A percentile compares a stretch with the other conserved stretches of the same genome.
phyloP scores from a whole-genome alignment of 805 yeast genomes.

The Hanseniaspora lachancei region DNA sequence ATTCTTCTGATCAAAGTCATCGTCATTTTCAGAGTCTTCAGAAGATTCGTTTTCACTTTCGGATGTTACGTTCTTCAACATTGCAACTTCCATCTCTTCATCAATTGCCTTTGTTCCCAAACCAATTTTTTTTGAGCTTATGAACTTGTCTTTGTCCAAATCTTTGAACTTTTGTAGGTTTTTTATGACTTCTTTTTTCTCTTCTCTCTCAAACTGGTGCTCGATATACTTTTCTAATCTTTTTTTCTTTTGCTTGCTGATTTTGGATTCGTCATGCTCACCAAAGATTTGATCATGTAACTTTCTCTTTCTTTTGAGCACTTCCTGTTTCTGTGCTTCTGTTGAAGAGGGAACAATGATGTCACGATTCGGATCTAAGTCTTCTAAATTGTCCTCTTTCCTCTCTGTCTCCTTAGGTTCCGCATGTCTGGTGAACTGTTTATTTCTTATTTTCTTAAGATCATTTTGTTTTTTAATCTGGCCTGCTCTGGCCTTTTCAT shows the following conservation, averaged over 20 bases:
- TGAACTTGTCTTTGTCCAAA: slow-evolving; percentile 59
- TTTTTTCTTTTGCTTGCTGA: slow-evolving; percentile 59
- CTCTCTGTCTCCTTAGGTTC: slow-evolving; percentile 23
- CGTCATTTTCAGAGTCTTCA: slow-evolving; percentile 18
- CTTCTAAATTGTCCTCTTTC: slow-evolving; percentile 16
- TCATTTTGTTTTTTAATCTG: slow-evolving; percentile 68
- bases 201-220: slow-evolving; percentile 79
- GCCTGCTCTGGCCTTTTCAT: slow-evolving; percentile 76
- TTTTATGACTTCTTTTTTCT: slow-evolving; percentile 60
- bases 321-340: slow-evolving; percentile 41
- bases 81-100: slow-evolving; percentile 63
- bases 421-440: slow-evolving; percentile 47
- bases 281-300: slow-evolving; percentile 41
- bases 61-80: slow-evolving; percentile 30
- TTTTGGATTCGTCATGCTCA: slow-evolving; percentile 48
- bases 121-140: slow-evolving; percentile 68
- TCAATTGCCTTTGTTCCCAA: slow-evolving; percentile 53
- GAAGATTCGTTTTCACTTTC: slow-evolving; percentile 36
- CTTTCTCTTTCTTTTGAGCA: slow-evolving; percentile 48
- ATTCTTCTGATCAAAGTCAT: slow-evolving; percentile 21
- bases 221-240: slow-evolving; percentile 79
- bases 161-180: slow-evolving; percentile 45
- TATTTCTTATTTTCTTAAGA: slow-evolving; percentile 52
- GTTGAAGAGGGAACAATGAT: slow-evolving; percentile 42
- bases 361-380: slow-evolving; percentile 45